Evolutionary conservation across 108 stramenopile genomes (phyloP), one percentile per base, ranked within the genome.

Genomic region (Nitzschia sp.): DNA sequence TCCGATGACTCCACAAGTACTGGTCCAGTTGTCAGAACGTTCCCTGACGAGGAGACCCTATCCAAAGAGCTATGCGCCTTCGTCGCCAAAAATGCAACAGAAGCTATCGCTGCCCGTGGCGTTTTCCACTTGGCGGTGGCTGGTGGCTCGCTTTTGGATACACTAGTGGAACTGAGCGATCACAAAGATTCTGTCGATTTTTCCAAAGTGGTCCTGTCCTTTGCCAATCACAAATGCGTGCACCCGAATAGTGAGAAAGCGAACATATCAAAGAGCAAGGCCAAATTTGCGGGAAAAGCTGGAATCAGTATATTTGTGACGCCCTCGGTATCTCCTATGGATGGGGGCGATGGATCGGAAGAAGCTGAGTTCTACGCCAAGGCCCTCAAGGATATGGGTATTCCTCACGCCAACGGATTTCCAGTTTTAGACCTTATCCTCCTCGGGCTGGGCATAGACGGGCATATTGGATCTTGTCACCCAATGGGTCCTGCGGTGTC

Each of bases 141-240:
- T 1, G 87, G 87, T 15, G 87, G 87, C 21, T 81, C 81, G 0
- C 68, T 88, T 15, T 60, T 88, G 32, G 68, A 68, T 45, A 44
- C 57, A 19, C 58, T 68, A 27, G 30, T 41, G 3, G 57, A 28
- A 0, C 30, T 68, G 15, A 44, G 13, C 28, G 55, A 57, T 27
- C 30, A 68, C 54, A 85, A 83, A 53, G 56, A 58, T 58, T 15
- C 56, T 33, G 81, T 88, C 19, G 69, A 85, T 0, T 69, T 57
- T 21, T 56, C 70, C 13, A 72, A 83, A 23, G 80, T 76, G 28
- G 80, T 72, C 0, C 25, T 85, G 11, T 81, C 80, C 28, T 88
- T 82, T 58, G 87, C 80, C 45, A 85, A 85, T 55, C 86, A 87
- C 58, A 87, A 87, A 45, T 84, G 83, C 50, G 83, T 82, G 1